Percentiles rank a stretch among this genome's conserved stretches.
phyloP scores from a whole-genome alignment of 1,284 basidiomycete genomes.

The Termitomyces sp. region DNA sequence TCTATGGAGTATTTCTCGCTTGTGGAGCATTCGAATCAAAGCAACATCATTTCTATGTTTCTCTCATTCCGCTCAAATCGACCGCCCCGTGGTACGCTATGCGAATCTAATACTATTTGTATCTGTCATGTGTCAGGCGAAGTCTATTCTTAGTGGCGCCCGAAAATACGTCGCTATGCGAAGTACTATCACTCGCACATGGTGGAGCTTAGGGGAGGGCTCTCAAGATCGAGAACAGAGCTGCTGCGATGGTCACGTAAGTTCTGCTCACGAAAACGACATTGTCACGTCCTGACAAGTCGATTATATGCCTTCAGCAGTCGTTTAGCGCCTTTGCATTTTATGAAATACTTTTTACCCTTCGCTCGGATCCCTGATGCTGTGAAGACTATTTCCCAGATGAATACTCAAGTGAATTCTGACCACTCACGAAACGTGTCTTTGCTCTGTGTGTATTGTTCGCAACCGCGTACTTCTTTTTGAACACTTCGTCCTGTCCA shows the following conservation, averaged over 20 bases:
- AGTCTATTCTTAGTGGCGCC: not conserved
- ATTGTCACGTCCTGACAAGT: not conserved
- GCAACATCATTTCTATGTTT: not conserved
- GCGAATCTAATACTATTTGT: not conserved
- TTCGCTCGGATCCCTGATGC: conserved; percentile 1
- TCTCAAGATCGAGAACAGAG: not conserved
- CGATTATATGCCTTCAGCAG: not conserved
- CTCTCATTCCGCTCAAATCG: too few relatives aligned
- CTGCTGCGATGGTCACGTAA: not conserved
- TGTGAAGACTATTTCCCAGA: conserved; percentile 3
- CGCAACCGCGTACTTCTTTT: conserved; percentile 5
- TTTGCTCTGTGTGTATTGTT: conserved; percentile 2
- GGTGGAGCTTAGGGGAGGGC: not conserved
- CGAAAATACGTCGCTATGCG: not conserved
- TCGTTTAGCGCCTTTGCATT: not conserved
- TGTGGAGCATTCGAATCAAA: not conserved
- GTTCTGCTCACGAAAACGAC: not conserved
- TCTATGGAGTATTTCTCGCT: too few relatives aligned
- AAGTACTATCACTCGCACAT: not conserved
- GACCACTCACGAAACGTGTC: conserved; percentile 6
- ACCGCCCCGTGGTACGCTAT: not conserved
- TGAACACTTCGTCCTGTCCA: conserved; percentile 10
- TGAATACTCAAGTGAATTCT: not conserved
- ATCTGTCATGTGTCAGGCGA: not conserved
- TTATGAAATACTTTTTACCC: not conserved